Conservation (phyloP, 2,329 filamentous ascomycete genomes). For the Thermochaetoides dissita region DNA sequence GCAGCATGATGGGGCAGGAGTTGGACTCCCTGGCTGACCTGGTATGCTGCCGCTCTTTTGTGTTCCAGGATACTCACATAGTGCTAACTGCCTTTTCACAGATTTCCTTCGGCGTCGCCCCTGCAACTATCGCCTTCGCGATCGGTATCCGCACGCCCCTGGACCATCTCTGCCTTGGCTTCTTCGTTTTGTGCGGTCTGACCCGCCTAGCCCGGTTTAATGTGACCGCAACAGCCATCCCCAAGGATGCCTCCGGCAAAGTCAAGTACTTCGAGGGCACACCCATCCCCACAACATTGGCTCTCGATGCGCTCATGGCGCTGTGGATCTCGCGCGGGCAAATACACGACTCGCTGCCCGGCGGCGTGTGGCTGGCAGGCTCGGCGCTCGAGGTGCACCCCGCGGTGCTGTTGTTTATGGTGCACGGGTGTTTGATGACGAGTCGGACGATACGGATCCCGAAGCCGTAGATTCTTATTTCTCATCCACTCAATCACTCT, state of each 20-base stretch:
- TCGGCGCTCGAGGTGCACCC: conserved; percentile 73
- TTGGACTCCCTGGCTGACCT: conserved; percentile 89
- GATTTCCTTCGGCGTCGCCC: conserved; percentile 92
- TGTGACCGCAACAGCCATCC: conserved; percentile 76
- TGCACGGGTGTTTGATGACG: conserved; percentile 90
- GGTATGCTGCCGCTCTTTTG: conserved; percentile 36
- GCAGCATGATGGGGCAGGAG: conserved; percentile 94
- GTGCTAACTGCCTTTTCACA: conserved; percentile 22
- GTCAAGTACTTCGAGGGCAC: conserved; percentile 94
- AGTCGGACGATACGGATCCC: conserved; percentile 91
- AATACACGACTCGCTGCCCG: conserved; percentile 65
- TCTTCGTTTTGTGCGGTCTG: conserved; percentile 90
- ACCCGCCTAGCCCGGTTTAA: conserved; percentile 94
- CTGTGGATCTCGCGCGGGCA: conserved; percentile 76
- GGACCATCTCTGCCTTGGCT: conserved; percentile 67
- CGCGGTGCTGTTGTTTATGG: conserved; percentile 60
- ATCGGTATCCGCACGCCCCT: conserved; percentile 72
- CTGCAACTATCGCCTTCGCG: conserved; percentile 74
- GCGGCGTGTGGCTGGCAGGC: conserved; percentile 55
- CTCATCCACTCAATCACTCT: no score
- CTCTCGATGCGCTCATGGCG: conserved; percentile 69
- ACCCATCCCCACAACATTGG: conserved; percentile 81
- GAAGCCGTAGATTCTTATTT: conserved; percentile 45
- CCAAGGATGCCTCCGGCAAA: conserved; percentile 85
- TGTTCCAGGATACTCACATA: neutral